Percentiles rank a stretch among this genome's conserved stretches.
phyloP scores from a whole-genome alignment of 495 filamentous ascomycete genomes.

The Evernia prunastri region DNA sequence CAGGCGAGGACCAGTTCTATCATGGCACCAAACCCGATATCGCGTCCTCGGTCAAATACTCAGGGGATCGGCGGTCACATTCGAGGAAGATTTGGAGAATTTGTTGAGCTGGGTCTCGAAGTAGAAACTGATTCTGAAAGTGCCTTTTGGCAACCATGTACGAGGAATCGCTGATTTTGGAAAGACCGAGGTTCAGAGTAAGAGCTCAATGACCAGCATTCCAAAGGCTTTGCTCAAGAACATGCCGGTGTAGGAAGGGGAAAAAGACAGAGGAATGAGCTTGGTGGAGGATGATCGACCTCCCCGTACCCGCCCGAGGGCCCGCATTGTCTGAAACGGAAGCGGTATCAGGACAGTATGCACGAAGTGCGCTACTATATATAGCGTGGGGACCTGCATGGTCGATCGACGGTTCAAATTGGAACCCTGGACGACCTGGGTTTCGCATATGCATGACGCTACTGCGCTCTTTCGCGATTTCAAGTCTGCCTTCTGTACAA shows the following conservation, averaged over 20 bases:
- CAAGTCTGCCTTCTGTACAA: not conserved
- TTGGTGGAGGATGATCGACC: not conserved
- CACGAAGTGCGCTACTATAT: slow-evolving; percentile 4
- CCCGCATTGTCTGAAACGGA: not conserved
- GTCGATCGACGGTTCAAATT: not conserved
- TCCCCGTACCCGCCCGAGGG: not conserved
- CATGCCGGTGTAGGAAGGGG: not conserved
- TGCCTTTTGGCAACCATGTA: not conserved
- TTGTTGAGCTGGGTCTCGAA: not conserved
- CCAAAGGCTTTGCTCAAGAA: not conserved
- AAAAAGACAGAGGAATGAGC: not conserved
- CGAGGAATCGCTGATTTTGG: not conserved
- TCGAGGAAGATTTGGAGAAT: too few species aligned
- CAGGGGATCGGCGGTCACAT: not conserved
- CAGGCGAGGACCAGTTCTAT: not conserved
- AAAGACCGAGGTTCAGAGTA: not conserved
- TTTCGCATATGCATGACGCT: not conserved
- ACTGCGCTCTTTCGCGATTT: not conserved
- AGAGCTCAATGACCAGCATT: not conserved
- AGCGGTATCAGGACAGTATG: not conserved
- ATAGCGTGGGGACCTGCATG: not conserved
- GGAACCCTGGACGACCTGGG: not conserved
- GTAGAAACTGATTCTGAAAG: not conserved
- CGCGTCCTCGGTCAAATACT: not conserved
- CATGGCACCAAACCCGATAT: not conserved